Evolutionary conservation across 2,329 filamentous ascomycete species (phyloP).

Genomic region (Mariannaea sp.): DNA sequence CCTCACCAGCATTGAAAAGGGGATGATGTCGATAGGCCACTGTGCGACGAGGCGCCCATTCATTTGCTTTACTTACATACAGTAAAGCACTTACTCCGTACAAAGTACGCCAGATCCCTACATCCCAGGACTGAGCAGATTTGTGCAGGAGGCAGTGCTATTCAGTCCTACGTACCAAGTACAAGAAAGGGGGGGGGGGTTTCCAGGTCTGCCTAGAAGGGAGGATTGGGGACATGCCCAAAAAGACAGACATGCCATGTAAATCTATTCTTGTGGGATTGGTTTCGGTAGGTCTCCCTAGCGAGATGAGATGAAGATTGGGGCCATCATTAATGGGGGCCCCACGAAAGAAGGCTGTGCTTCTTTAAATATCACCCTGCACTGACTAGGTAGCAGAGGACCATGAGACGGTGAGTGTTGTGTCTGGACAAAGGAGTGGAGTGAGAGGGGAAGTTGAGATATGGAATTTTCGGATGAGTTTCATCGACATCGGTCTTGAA

Average conservation of each 20-base stretch:
- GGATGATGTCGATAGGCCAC: conserved; percentile 18
- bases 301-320: conserved; percentile 16
- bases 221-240: background rate
- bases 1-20: conserved; percentile 9
- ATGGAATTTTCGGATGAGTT: conserved; percentile 11
- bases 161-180: too few species aligned
- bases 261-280: conserved; percentile 15
- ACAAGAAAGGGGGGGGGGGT: background rate
- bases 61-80: background rate
- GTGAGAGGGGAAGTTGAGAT: background rate
- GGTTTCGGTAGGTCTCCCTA: conserved; percentile 1
- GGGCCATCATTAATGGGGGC: background rate
- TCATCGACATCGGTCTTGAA: conserved; percentile 12
- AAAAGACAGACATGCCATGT: background rate
- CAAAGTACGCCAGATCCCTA: too few species aligned
- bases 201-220: conserved; percentile 3
- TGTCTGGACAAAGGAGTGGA: background rate
- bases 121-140: too few species aligned
- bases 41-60: background rate
- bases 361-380: background rate
- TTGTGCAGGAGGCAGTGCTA: conserved; percentile 17
- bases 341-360: conserved; percentile 6
- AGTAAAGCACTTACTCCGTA: too few species aligned
- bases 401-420: background rate
- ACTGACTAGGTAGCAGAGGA: background rate